Conservation (phyloP, 768 basidiomycete species). For the Albatrellus ellisii region DNA sequence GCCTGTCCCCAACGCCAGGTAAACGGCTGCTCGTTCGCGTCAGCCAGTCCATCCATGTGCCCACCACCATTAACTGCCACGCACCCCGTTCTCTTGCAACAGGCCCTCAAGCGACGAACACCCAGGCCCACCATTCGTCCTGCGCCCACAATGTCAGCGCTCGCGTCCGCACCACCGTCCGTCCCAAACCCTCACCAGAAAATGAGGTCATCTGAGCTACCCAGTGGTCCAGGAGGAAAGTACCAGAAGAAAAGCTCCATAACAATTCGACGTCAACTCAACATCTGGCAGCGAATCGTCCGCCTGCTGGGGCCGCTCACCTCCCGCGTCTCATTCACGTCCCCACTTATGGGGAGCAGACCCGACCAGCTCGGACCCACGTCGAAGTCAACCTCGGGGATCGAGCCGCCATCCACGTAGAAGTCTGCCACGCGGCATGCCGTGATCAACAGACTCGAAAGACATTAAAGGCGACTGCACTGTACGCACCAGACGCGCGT, state of each 20-base stretch:
- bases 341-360: slow-evolving; percentile 10
- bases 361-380: slow-evolving; percentile 12
- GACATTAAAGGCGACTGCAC: background rate
- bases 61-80: background rate
- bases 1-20: slow-evolving; percentile 14
- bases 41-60: background rate
- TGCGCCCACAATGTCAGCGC: no score
- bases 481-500: background rate
- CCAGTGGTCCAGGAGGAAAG: slow-evolving; percentile 8
- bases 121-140: slow-evolving; percentile 14
- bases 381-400: slow-evolving; percentile 12
- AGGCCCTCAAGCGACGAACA: slow-evolving; percentile 12
- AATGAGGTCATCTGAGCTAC: slow-evolving; percentile 11
- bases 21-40: slow-evolving; percentile 3
- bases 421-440: background rate
- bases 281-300: background rate
- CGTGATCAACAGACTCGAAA: background rate
- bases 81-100: slow-evolving; percentile 14
- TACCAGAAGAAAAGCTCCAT: slow-evolving; percentile 13
- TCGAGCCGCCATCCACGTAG: slow-evolving; percentile 4
- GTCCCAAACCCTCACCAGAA: slow-evolving; percentile 11
- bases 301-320: background rate
- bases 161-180: no score
- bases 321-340: slow-evolving; percentile 10
- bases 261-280: background rate